Percentiles rank a stretch among this genome's conserved stretches.
phyloP scores from a whole-genome alignment of 208 protist species.

The Acanthamoeba healyi region DNA sequence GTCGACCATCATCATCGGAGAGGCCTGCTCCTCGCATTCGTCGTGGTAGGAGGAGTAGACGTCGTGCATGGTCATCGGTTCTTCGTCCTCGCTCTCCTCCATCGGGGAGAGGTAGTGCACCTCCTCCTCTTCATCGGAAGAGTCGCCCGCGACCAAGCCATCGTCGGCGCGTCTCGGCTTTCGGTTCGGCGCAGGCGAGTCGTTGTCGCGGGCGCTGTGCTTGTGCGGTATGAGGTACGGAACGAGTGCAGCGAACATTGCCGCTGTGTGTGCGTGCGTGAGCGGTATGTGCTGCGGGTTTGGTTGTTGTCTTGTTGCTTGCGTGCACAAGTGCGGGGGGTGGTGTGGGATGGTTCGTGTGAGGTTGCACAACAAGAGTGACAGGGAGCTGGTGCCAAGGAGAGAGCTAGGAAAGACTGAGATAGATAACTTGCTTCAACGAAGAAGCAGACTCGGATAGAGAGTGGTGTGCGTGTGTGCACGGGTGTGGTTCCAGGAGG shows the following conservation, averaged over 20 bases:
- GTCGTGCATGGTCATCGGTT: not conserved
- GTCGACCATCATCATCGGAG: not conserved
- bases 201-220: not conserved
- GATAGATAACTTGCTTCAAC: no score
- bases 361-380: no score
- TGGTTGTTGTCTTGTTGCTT: not conserved
- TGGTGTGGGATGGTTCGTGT: no score
- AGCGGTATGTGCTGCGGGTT: not conserved
- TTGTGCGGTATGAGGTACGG: not conserved
- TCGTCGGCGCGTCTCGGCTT: not conserved
- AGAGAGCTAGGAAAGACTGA: no score
- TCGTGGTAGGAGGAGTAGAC: not conserved
- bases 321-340: no score
- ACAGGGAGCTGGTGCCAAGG: no score
- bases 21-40: not conserved
- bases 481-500: no score
- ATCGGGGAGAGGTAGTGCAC: not conserved
- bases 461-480: no score
- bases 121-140: not conserved
- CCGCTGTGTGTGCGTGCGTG: not conserved
- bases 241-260: not conserved
- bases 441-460: no score
- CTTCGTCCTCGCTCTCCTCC: constrained; percentile 46
- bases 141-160: not conserved
- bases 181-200: not conserved